Base-by-base conservation (phyloP, 1,284 basidiomycete genomes). In the Sporisorium iseilematis-ciliati region DNA sequence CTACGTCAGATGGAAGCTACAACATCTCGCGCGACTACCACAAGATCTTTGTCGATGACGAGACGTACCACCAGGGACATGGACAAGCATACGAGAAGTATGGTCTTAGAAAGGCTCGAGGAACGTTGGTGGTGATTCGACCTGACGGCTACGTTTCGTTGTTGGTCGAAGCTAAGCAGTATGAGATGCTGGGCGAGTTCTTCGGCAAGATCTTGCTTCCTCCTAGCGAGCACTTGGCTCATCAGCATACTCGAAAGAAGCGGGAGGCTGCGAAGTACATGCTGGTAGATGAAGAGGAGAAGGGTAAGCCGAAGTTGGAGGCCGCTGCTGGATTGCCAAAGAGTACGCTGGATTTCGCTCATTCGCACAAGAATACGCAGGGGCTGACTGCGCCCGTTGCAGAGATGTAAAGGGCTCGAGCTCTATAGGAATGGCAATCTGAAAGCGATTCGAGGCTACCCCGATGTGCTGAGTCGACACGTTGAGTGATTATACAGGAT, bases 141-240 rank as follows among this genome's bases (percentile, higher is more conserved):
- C 71, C 71, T 5, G 66, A 75, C 51, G 68, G 68, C 3, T 66
- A 75, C 29, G 71, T 75, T 0, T 68, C 71, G 40, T 51, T 71
- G 11, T 35, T 75, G 29, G 51, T 57, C 7, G 48, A 29, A 12
- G 60, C 61, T 0, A n/a, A n/a, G 21, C 43, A 70, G n/a, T 40
- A 42, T 42, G 31, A 43, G 4, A 21, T 60, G 49, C 53, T 75
- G 7, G 62, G 60, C 18, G 52, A 50, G 8, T 66, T 65, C 26
- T 72, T 72, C n/a, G 52, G 48, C 12, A 33, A 52, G 35, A 21
- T 69, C 11, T 16, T 69, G 61, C 56, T 50, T 48, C 41, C 51
- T 25, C 52, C 66, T 1, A 40, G 18, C 5, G 7, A 56, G 20
- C 66, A 69, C 20, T 23, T 42, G 40, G 12, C 46, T n/a, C 66